Base-by-base conservation (phyloP, 352 stramenopile species). In the Phytophthora melonis region DNA sequence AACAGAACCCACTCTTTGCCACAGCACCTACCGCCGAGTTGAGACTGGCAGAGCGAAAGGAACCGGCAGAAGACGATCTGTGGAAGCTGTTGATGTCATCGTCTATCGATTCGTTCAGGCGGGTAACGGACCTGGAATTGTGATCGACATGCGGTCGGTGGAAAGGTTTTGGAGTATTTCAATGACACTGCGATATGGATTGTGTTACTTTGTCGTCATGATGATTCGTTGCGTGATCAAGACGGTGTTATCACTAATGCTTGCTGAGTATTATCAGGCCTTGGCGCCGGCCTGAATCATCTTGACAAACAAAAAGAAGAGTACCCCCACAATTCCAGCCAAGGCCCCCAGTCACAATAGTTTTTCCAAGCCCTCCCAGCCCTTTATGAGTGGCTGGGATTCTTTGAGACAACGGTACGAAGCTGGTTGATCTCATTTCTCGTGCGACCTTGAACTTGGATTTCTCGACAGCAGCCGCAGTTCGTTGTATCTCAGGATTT, bases 81-180 rank as follows among this genome's bases (percentile, higher is more conserved):
- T 89, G 87, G 84, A 80, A 83, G n/a, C 57, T 93, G 49, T 77
- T 94, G 23, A 94, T 94, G 86, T 89, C 84, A 9, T 77, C 68
- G 9, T 82, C 83, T 2, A 72, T 83, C n/a, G 82, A 87, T 50
- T 86, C 83, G 27, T 84, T 79, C 45, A 79, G 75, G 68, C 82
- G 82, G 32, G 70, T 79, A 21, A 68, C 74, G 43, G 84, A 79
- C 25, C 27, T 75, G 11, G 75, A 61, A 8, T 76, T 82, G 43
- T 92, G 41, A 49, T 49, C 41, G 16, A 49, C 14, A 49, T 16
- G 5, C 14, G 14, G 18, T 9, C 9, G 7, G 18, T n/a, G 18
- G 14, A 49, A 19, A 21, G 25, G 41, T 49, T 49, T 49, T 21
- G 41, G 41, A 21, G 9, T 16, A 49, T n/a, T 10, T 49, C 8